Percentiles rank a stretch among this genome's conserved stretches.
Evolutionary conservation across 2,329 filamentous ascomycete species (phyloP).

Genomic region (Moelleriella libera): DNA sequence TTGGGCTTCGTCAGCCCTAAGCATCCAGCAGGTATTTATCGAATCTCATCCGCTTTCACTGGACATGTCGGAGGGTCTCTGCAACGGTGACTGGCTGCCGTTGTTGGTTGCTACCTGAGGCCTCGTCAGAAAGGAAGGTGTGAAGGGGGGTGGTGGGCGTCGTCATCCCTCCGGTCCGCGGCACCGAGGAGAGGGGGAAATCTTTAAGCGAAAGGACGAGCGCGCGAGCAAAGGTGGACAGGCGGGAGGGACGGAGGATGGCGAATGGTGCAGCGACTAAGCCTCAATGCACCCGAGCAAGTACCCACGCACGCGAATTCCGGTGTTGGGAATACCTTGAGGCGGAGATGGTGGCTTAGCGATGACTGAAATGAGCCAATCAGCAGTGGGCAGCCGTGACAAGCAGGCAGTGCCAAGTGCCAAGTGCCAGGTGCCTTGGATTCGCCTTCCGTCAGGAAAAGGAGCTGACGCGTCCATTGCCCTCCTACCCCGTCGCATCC

Average conservation of each 20-base stretch:
- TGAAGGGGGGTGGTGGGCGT: neutral
- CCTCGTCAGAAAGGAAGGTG: neutral
- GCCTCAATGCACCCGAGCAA: too few species aligned
- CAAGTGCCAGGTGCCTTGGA: neutral
- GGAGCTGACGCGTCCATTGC: conserved; percentile 16
- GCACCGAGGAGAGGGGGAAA: neutral
- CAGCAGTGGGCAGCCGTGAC: neutral
- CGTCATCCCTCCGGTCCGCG: neutral
- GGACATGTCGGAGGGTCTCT: neutral
- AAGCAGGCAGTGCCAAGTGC: neutral
- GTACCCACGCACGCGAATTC: too few species aligned
- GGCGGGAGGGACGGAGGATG: neutral
- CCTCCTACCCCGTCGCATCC: conserved; percentile 6
- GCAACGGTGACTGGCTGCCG: neutral
- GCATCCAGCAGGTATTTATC: neutral
- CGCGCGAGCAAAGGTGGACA: neutral
- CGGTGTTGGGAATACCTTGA: too few species aligned
- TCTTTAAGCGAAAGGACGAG: neutral
- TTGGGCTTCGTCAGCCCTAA: neutral
- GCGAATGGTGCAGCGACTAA: neutral
- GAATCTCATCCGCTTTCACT: neutral
- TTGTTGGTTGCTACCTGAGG: neutral
- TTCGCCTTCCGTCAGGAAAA: conserved; percentile 1
- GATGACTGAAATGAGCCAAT: neutral
- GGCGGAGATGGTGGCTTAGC: neutral